phyloP scores from a whole-genome alignment of 2,329 filamentous ascomycete species.

The Trichoderma endophyticum region DNA sequence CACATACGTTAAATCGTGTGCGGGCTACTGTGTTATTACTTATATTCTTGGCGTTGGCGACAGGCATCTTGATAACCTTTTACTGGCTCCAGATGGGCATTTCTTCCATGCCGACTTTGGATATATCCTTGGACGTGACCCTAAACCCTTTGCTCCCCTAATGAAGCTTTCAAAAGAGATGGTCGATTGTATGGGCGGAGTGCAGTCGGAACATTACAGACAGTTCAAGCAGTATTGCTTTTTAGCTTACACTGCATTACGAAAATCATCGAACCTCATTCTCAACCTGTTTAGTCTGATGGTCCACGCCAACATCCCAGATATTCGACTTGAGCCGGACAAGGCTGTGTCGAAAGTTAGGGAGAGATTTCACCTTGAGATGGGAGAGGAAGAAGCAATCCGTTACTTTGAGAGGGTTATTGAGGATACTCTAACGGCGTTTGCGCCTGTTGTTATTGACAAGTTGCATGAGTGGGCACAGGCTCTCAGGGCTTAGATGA shows the following conservation, averaged over 20 bases:
- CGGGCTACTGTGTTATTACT: conserved; percentile 97
- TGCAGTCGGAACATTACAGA: conserved; percentile 73
- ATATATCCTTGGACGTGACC: conserved; percentile 94
- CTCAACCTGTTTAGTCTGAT: conserved; percentile 94
- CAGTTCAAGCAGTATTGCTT: conserved; percentile 96
- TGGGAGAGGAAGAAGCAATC: conserved; percentile 89
- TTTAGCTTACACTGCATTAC: conserved; percentile 84
- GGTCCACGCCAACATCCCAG: conserved; percentile 96
- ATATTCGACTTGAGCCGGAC: conserved; percentile 87
- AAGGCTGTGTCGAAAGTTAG: conserved; percentile 93
- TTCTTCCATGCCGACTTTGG: conserved; percentile 99
- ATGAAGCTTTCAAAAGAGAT: conserved; percentile 98
- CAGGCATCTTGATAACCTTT: conserved; percentile 90
- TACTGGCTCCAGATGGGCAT: conserved; percentile 83
- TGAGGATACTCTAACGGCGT: conserved; percentile 82
- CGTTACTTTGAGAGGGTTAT: conserved; percentile 84
- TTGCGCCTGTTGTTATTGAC: conserved; percentile 93
- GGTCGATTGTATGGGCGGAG: conserved; percentile 97
- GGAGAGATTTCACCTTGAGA: conserved; percentile 88
- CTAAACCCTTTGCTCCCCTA: conserved; percentile 92
- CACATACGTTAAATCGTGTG: conserved; percentile 92
- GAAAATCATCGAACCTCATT: conserved; percentile 87
- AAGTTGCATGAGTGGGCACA: conserved; percentile 91
- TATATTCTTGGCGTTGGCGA: conserved; percentile 97
- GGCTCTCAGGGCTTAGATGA: conserved; percentile 68